Base-by-base conservation (phyloP, 352 stramenopile genomes). In the Peronospora farinosa region DNA sequence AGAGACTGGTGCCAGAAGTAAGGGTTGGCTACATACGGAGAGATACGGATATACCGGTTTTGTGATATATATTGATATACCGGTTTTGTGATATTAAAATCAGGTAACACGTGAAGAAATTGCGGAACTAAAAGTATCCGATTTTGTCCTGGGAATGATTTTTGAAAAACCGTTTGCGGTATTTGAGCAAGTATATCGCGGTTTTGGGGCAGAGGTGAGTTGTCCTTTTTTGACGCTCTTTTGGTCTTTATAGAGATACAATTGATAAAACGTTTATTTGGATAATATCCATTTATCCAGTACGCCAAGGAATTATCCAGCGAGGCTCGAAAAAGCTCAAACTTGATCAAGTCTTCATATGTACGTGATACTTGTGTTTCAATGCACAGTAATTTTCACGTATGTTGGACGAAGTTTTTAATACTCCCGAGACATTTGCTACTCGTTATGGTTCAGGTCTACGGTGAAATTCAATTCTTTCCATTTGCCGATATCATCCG, bases 391-490 rank as follows among this genome's bases (percentile, higher is more conserved):
- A 36, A 23, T 15, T 13, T 25, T 8, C n/a, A 3, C 1, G 16
- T 16, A 2, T 37, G 12, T 15, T 37, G 10, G 31, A 37, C 31
- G 1, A 19, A 3, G 21, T 33, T 17, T 21, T 5, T 0, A 31
- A 11, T 25, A 8, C n/a, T 15, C 23, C 0, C 17, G 10, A 15
- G 10, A 43, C 38, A n/a, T 7, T 13, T 32, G 36, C 32, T 13
- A 38, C 9, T 23, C 35, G 5, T 38, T n/a, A 7, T 51, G 23
- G 7, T 23, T 31, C 53, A 93, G 82, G 74, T 91, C 36, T 93
- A 92, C 39, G 83, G 83, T 13, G 83, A 93, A 53, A 89, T 93
- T 40, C 33, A 77, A 25, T 93, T 93, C 51, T 92, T 93, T 42
- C 79, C 79, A 13, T 93, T 93, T 51, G 83, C 76, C 0, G 72